phyloP scores from a whole-genome alignment of 805 yeast species.

The Starmerella kuoi region DNA sequence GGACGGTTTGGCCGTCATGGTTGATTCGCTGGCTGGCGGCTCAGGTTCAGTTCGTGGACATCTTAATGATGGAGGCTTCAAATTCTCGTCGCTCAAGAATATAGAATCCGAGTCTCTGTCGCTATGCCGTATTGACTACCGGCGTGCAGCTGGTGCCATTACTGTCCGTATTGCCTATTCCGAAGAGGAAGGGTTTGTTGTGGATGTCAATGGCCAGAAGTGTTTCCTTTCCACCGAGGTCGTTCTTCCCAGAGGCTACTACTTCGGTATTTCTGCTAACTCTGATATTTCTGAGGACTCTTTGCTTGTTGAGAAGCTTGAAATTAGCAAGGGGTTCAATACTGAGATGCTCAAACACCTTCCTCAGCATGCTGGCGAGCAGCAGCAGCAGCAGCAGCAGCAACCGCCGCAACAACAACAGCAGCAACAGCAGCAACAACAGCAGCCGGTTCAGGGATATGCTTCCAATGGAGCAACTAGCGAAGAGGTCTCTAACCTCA shows the following conservation, averaged over 20 bases:
- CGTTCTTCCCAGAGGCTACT: conserved; percentile 27
- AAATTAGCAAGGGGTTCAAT: conserved; percentile 13
- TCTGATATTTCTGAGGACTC: conserved; percentile 18
- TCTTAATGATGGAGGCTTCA: conserved; percentile 30
- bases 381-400: not conserved
- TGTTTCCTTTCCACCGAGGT: conserved; percentile 29
- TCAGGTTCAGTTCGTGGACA: conserved; percentile 31
- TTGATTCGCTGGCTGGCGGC: conserved; percentile 26
- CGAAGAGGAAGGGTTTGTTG: conserved; percentile 24
- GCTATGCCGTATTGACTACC: conserved; percentile 29
- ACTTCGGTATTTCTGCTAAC: conserved; percentile 30
- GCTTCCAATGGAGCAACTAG: not conserved
- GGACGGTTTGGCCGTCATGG: conserved; percentile 33
- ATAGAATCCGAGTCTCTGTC: conserved; percentile 29
- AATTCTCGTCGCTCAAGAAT: conserved; percentile 20
- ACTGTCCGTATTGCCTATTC: conserved; percentile 27
- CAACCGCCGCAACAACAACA: not conserved
- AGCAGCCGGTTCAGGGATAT: not conserved
- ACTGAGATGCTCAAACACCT: conserved; percentile 15
- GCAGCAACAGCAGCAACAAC: conserved; percentile 4
- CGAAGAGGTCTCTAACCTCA: conserved; percentile 1
- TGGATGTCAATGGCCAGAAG: conserved; percentile 31
- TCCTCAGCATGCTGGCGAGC: conserved; percentile 12
- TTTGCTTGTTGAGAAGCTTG: conserved; percentile 13
- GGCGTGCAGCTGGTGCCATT: conserved; percentile 27